Base-by-base conservation (phyloP, 345 rosid genomes). In the Populus ilicifolia region DNA sequence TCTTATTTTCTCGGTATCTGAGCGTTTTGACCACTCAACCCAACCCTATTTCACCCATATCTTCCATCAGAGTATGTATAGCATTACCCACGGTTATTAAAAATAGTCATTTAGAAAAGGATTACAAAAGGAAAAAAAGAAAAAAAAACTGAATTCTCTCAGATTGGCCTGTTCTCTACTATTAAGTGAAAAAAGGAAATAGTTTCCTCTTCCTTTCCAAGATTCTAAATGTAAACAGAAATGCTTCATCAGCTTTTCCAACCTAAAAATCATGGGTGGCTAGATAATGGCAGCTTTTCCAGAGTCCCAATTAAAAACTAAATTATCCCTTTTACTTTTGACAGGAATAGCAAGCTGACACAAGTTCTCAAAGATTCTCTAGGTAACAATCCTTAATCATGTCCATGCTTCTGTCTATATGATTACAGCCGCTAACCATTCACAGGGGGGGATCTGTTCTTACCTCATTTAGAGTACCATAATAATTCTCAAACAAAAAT, bases 261-360 rank as follows among this genome's bases (percentile, higher is more conserved):
- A 48, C 54, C 7, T 48, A 48, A 48, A 48, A 48, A 48, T 16
- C 12, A 48, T 48, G 54, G 54, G 54, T 48, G 54, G 54, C 54
- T 48, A 48, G 54, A 48, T 48, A 4, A 48, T 16, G 54, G 12
- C 7, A 20, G 50, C 54, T 65, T 25, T 46, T 27, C 50, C 76
- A 29, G 30, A 65, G 20, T 69, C 61, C 12, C 20, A 48, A 48
- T 48, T 48, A 48, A 48, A 48, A 48, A 48, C 69, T 71, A 56
- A 74, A 82, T 68, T 29, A 13, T 14, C 39, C 38, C 23, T 83
- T 66, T 73, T 78, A 25, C 65, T 72, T 68, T 82, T 78, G 78
- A 81, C 91, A 93, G 97, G 90, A 93, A 93, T 78, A 91, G 93
- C 88, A 93, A 90, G 91, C 88, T 93, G 83, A 91, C 97, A 17